Base-by-base conservation (phyloP, 2,329 filamentous ascomycete genomes). In the Hypoxylon sp. region DNA sequence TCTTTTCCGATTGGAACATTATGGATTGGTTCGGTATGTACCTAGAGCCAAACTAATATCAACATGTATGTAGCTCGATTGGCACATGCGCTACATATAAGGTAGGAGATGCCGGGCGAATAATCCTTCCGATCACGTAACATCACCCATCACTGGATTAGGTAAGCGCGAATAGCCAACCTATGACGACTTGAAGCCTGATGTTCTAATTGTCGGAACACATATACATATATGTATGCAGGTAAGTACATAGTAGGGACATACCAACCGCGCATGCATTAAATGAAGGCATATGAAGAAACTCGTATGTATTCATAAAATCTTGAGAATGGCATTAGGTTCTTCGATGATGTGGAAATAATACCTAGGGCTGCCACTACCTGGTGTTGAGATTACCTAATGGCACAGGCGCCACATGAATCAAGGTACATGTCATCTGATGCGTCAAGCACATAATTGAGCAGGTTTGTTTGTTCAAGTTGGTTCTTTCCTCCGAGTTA, bases 111-210 rank as follows among this genome's bases (percentile, higher is more conserved):
- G 6, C 27, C 61, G 61, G 61, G 24, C 46, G 53, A 58, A 63
- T 46, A 58, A 53, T 63, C 53, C 19, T 11, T 19, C 61, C 53
- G 61, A 57, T 27, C 24, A 35, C 17, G 60, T 57, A 47, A 63
- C 29, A 58, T 63, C 53, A 63, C 53, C 29, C 29, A 58, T 63
- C 53, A 63, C 53, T 39, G 19, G n/a, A 61, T 61, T 61, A 61
- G 17, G 19, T 61, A 61, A 61, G 48, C 48, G 17, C 15, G 0
- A 39, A 42, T n/a, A 6, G 6, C 6, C 6, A 5, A n/a, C 5
- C 1, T n/a, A 37, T 15, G 15, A n/a, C 35, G 13, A 15, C 4
- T 15, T 27, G 13, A 37, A 15, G 11, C 8, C 10, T 13, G 4
- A n/a, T 15, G 13, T 37, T 37, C 35, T 37, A 27, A 27, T 27